phyloP scores from a whole-genome alignment of 495 filamentous ascomycete species.

The Pseudevernia furfuracea region DNA sequence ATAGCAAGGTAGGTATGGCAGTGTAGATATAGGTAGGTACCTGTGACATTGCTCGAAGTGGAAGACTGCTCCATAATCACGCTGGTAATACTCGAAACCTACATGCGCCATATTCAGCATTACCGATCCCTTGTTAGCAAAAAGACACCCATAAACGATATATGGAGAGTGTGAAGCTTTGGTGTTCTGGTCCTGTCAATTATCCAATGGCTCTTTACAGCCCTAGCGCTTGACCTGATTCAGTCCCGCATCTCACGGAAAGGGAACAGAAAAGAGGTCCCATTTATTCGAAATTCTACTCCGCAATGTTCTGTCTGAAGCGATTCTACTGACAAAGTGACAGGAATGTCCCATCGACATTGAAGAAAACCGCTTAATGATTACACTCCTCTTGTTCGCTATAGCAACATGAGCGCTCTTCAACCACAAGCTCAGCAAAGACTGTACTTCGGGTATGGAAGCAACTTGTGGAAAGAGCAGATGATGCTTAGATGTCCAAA shows the following conservation, averaged over 20 bases:
- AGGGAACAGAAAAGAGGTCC: too few species aligned
- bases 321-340: too few species aligned
- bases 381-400: neutral
- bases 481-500: conserved; percentile 58
- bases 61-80: conserved; percentile 19
- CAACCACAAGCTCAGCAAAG: neutral
- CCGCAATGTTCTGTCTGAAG: neutral
- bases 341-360: too few species aligned
- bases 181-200: neutral
- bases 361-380: neutral
- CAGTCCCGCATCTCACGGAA: neutral
- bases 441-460: conserved; percentile 65
- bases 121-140: neutral
- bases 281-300: too few species aligned
- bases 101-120: conserved; percentile 19
- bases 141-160: neutral
- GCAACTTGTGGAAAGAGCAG: conserved; percentile 60
- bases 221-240: neutral
- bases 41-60: conserved; percentile 18
- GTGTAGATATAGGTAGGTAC: too few species aligned
- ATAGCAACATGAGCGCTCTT: neutral
- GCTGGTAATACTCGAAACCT: neutral
- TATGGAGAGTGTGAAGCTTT: neutral
- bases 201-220: too few species aligned
- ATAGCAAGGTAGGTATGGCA: neutral